Conservation (phyloP, 2,329 filamentous ascomycete species). For the Arthrobotrys musiformis region DNA sequence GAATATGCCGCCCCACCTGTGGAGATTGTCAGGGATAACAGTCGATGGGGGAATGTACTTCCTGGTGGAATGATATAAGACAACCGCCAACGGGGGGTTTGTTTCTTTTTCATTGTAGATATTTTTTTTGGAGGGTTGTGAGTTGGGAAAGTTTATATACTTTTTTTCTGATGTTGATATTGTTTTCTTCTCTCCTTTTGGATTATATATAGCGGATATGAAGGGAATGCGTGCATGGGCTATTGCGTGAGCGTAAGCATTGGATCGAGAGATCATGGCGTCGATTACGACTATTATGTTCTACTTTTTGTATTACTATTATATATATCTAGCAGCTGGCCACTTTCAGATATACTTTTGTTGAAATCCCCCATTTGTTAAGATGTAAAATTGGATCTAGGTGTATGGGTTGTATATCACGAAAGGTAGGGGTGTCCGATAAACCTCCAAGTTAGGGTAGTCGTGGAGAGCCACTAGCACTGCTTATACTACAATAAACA, state of each 20-base stretch:
- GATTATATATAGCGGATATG: neutral
- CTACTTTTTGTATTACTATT: neutral
- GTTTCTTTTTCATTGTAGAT: conserved; percentile 40
- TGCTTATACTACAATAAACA: too few species aligned
- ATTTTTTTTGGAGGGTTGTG: conserved; percentile 3
- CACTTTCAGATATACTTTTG: too few species aligned
- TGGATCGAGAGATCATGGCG: neutral
- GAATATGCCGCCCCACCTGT: conserved; percentile 10
- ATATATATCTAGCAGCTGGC: neutral
- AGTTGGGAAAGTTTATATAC: neutral
- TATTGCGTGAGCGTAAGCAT: neutral
- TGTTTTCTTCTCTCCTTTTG: too few species aligned
- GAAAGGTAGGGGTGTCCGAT: too few species aligned
- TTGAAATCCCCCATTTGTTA: too few species aligned
- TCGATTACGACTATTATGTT: neutral
- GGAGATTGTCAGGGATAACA: conserved; percentile 51
- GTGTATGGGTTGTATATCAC: too few species aligned
- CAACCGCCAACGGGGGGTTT: neutral
- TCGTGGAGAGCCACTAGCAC: too few species aligned
- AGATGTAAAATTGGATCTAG: too few species aligned
- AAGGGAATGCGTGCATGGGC: neutral
- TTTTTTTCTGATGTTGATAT: neutral
- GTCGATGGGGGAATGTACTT: conserved; percentile 47
- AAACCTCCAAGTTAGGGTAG: too few species aligned
- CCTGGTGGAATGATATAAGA: conserved; percentile 52